These are phyloP conservation scores for Scleroderma bovista DNA, from an alignment of 768 basidiomycete genomes.

Conservation along the genomic window DNA sequence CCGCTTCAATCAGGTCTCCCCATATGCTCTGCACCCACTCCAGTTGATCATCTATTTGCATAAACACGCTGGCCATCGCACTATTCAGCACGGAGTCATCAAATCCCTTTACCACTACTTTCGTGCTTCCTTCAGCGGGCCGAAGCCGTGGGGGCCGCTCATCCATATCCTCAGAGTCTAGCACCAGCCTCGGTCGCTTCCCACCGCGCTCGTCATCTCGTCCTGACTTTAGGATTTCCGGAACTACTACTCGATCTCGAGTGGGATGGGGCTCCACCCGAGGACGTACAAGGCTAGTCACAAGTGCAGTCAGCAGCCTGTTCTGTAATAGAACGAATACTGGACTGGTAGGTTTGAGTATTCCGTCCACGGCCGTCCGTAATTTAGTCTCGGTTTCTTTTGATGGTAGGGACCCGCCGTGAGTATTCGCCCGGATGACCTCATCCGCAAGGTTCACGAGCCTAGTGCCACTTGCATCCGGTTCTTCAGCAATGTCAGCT, in stretches of 20 bases:
- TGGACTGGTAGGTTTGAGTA: constrained; percentile 55
- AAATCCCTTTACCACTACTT: constrained; percentile 52
- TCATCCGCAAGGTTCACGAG: constrained; percentile 70
- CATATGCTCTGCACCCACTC: constrained; percentile 54
- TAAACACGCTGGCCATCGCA: constrained; percentile 38
- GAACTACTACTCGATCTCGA: constrained; percentile 5
- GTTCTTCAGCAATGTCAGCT: constrained; percentile 42
- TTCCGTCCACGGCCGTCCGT: constrained; percentile 58
- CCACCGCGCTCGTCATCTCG: constrained; percentile 14
- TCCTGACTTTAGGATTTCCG: constrained; percentile 30
- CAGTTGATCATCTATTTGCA: constrained; percentile 37
- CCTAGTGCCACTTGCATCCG: constrained; percentile 41
- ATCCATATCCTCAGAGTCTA: constrained; percentile 20
- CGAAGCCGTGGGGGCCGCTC: constrained; percentile 1
- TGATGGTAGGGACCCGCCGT: constrained; percentile 15
- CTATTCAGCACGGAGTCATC: constrained; percentile 53
- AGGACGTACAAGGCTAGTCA: constrained; percentile 20
- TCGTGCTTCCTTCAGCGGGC: not conserved
- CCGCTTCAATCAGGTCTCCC: constrained; percentile 35
- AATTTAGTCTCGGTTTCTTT: constrained; percentile 46
- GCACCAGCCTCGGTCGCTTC: constrained; percentile 23
- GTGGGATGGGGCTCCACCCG: constrained; percentile 3
- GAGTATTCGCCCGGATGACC: constrained; percentile 49
- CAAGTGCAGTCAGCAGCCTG: constrained; percentile 44
- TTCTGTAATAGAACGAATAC: constrained; percentile 61